These are phyloP conservation scores for Cordyceps pruinosa DNA, from an alignment of 2,329 filamentous ascomycete species.

Conservation along the genomic window DNA sequence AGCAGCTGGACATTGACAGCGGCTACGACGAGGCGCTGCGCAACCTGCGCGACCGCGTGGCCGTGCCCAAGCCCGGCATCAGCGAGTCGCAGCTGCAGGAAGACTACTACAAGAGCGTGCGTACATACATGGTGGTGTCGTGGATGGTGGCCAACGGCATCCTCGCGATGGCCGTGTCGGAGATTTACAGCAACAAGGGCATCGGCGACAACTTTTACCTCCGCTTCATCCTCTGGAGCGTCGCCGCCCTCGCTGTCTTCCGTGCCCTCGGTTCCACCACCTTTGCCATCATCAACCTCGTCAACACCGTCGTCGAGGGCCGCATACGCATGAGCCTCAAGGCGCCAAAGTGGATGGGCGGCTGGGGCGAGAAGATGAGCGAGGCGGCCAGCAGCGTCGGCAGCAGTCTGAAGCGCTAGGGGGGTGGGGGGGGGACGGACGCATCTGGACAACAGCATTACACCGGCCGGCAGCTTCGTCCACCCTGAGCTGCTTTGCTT, in stretches of 20 bases:
- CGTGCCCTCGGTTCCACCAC: slow-evolving; percentile 73
- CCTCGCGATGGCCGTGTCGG: slow-evolving; percentile 85
- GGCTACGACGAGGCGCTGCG: slow-evolving; percentile 96
- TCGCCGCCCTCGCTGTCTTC: slow-evolving; percentile 81
- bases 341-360: slow-evolving; percentile 44
- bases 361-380: slow-evolving; percentile 36
- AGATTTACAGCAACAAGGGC: slow-evolving; percentile 67
- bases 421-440: slow-evolving; percentile 10
- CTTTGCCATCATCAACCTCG: slow-evolving; percentile 74
- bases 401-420: slow-evolving; percentile 29
- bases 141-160: slow-evolving; percentile 93
- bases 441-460: too few species aligned
- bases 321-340: slow-evolving; percentile 57
- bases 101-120: slow-evolving; percentile 95
- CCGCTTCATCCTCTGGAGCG: slow-evolving; percentile 86
- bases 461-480: too few species aligned
- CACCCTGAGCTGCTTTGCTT: too few species aligned
- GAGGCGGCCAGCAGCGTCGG: slow-evolving; percentile 44
- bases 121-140: slow-evolving; percentile 93
- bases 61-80: slow-evolving; percentile 57
- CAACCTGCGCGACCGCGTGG: slow-evolving; percentile 87
- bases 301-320: slow-evolving; percentile 84
- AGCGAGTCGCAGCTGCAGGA: slow-evolving; percentile 85
- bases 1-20: slow-evolving; percentile 96
- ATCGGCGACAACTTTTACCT: slow-evolving; percentile 85